A percentile compares a stretch with the other conserved stretches of the same genome.
phyloP scores from a whole-genome alignment of 306 rosid species.

The Biancaea sappan region DNA sequence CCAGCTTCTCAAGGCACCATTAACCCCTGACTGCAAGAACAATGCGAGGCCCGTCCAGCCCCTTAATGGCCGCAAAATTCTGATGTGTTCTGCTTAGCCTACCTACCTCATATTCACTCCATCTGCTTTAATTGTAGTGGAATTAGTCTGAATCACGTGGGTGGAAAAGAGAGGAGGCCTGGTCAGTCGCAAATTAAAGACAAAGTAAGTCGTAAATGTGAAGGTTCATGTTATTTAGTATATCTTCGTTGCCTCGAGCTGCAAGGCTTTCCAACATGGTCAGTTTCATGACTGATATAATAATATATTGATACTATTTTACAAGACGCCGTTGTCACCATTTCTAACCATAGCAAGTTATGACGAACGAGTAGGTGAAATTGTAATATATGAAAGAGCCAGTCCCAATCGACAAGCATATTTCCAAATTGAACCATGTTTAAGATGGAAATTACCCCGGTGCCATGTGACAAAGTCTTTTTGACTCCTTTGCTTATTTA shows the following conservation, averaged over 20 bases:
- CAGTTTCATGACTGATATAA: background rate
- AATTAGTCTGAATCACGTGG: background rate
- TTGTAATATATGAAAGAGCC: no score
- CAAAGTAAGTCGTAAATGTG: background rate
- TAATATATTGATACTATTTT: background rate
- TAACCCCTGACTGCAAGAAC: conserved; percentile 43
- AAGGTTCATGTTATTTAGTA: background rate
- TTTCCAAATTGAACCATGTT: no score
- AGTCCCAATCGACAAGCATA: no score
- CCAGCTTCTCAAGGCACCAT: conserved; percentile 58
- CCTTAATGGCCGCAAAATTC: conserved; percentile 65
- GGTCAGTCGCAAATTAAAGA: background rate
- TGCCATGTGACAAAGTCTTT: background rate
- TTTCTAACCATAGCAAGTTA: background rate
- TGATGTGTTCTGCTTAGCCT: no score
- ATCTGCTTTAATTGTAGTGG: background rate
- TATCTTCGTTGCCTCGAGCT: background rate
- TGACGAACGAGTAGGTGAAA: no score
- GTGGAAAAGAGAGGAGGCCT: background rate
- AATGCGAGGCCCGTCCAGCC: conserved; percentile 77
- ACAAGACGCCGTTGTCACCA: background rate
- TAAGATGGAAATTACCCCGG: background rate
- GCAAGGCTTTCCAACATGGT: background rate
- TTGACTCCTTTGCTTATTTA: background rate
- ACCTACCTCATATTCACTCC: no score